phyloP scores from a whole-genome alignment of 2,329 filamentous ascomycete species.

The Penicillium sp. region DNA sequence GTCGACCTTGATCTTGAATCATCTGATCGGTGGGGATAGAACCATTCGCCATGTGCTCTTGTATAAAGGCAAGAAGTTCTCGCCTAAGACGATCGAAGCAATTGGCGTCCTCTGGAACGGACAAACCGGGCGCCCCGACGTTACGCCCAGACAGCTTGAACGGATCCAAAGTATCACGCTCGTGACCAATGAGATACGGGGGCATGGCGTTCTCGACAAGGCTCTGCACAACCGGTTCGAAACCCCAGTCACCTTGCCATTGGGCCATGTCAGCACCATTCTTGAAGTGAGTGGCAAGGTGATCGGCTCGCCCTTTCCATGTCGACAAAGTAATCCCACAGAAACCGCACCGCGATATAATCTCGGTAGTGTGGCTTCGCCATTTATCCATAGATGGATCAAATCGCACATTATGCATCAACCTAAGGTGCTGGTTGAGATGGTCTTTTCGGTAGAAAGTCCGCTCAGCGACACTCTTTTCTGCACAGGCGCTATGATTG shows the following conservation, averaged over 20 bases:
- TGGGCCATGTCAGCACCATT: conserved; percentile 43
- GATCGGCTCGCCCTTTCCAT: conserved; percentile 48
- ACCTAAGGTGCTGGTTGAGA: conserved; percentile 63
- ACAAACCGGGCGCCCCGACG: conserved; percentile 25
- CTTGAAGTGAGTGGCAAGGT: conserved; percentile 47
- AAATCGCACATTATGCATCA: conserved; percentile 65
- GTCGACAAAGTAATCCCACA: conserved; percentile 46
- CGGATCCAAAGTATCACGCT: conserved; percentile 40
- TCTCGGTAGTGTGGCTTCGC: conserved; percentile 60
- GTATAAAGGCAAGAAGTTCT: conserved; percentile 47
- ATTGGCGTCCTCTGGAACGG: conserved; percentile 42
- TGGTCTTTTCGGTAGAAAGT: conserved; percentile 69
- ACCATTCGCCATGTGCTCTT: conserved; percentile 38
- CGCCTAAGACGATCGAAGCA: conserved; percentile 48
- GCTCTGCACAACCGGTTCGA: conserved; percentile 41
- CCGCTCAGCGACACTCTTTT: conserved; percentile 63
- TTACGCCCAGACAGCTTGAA: conserved; percentile 33
- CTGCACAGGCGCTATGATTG: conserved; percentile 63
- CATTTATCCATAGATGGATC: conserved; percentile 61
- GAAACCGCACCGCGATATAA: conserved; percentile 56
- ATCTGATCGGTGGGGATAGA: conserved; percentile 43
- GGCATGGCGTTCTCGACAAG: conserved; percentile 46
- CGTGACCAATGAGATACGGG: conserved; percentile 43
- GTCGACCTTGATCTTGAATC: conserved; percentile 43
- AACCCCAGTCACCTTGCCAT: conserved; percentile 47